Conservation (phyloP, 169 alveolate species). For the Neospora caninum region DNA sequence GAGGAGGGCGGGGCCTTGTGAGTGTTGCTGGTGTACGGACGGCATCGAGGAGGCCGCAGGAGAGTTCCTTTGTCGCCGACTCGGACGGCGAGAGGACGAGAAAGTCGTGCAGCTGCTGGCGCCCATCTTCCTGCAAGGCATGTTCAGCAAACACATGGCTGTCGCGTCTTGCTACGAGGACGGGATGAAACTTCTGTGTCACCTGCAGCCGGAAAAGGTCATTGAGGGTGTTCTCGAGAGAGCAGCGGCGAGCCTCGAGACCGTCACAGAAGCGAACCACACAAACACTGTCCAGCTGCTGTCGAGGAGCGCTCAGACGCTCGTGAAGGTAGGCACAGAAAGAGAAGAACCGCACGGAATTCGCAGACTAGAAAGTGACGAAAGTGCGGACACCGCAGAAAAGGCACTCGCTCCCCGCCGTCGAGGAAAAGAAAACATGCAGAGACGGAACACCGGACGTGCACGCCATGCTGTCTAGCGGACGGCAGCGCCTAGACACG, state of each 20-base stretch:
- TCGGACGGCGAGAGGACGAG: constrained; percentile 41
- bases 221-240: constrained; percentile 17
- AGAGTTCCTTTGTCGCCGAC: background rate
- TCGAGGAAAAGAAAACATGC: too few species aligned
- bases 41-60: background rate
- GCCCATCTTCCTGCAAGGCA: constrained; percentile 45
- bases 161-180: constrained; percentile 36
- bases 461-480: too few species aligned
- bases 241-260: constrained; percentile 1
- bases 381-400: too few species aligned
- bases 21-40: background rate
- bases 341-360: background rate
- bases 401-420: too few species aligned
- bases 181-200: constrained; percentile 10
- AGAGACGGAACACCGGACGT: too few species aligned
- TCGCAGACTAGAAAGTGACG: background rate
- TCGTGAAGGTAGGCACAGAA: background rate
- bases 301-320: constrained; percentile 23
- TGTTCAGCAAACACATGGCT: constrained; percentile 36
- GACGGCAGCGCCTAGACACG: too few species aligned
- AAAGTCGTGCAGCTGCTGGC: constrained; percentile 12
- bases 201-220: constrained; percentile 27
- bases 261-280: constrained; percentile 27
- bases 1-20: background rate
- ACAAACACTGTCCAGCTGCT: constrained; percentile 36